Evolutionary conservation across 2,329 filamentous ascomycete species (phyloP).

Genomic region (Alternaria hordeiaustralica): DNA sequence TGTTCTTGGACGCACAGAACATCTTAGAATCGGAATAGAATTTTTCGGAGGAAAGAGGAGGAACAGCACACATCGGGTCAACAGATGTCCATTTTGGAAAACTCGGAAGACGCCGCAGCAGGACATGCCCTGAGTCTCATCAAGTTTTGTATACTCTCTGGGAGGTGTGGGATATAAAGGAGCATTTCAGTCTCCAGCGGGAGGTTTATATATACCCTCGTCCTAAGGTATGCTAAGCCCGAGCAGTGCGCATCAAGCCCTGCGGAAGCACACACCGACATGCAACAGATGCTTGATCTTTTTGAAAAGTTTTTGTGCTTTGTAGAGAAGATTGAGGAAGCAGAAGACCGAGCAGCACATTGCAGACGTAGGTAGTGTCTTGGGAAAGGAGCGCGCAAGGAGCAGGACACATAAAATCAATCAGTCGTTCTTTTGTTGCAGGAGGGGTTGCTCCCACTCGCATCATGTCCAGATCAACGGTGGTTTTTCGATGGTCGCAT

Average conservation of each 20-base stretch:
- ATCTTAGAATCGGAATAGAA: too few species aligned
- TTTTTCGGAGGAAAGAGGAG: background rate
- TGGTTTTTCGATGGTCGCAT: background rate
- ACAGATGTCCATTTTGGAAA: too few species aligned
- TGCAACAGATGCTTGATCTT: too few species aligned
- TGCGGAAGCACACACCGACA: background rate
- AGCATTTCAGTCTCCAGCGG: background rate
- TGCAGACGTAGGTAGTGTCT: background rate
- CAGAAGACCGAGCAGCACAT: background rate
- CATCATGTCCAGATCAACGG: rapidly evolving
- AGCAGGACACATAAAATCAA: background rate
- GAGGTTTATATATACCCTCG: rapidly evolving
- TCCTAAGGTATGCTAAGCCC: background rate
- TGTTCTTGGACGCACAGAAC: background rate
- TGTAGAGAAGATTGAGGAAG: background rate
- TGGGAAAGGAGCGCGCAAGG: background rate
- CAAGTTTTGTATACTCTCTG: too few species aligned
- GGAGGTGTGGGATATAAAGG: background rate
- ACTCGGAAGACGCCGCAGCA: background rate
- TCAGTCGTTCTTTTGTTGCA: background rate
- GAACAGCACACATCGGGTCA: background rate
- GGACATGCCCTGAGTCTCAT: too few species aligned
- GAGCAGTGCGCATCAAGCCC: rapidly evolving
- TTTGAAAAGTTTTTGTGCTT: too few species aligned
- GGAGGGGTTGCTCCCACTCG: rapidly evolving